phyloP scores from a whole-genome alignment of 352 stramenopile species.

The Pythium brassicae region DNA sequence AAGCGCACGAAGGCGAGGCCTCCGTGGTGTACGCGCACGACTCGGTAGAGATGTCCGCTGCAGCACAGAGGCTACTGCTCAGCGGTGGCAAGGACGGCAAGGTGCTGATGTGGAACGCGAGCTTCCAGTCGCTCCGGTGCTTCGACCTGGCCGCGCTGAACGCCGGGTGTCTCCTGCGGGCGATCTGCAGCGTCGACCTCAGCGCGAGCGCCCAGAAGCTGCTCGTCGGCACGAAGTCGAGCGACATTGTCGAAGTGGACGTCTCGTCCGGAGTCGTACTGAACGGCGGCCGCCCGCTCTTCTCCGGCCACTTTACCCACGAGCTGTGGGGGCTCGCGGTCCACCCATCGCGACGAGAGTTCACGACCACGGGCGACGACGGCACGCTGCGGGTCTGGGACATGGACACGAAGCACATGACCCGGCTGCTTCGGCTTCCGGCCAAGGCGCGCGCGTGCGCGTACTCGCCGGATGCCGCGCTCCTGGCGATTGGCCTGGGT shows the following conservation, averaged over 20 bases:
- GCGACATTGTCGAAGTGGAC: constrained; percentile 84
- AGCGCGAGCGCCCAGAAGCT: constrained; percentile 38
- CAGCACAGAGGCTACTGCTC: constrained; percentile 21
- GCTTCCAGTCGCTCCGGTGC: constrained; percentile 68
- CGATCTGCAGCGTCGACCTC: constrained; percentile 42
- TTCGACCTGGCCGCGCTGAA: constrained; percentile 46
- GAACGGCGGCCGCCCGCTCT: constrained; percentile 31
- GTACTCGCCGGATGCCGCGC: constrained; percentile 82
- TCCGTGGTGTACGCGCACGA: constrained; percentile 27
- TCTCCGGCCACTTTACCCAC: constrained; percentile 60
- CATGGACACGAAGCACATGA: constrained; percentile 48
- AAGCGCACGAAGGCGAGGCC: constrained; percentile 58
- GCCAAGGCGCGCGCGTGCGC: constrained; percentile 68
- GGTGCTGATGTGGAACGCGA: constrained; percentile 57
- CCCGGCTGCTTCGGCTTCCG: constrained; percentile 29
- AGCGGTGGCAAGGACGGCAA: constrained; percentile 73
- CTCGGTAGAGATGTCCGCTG: neutral
- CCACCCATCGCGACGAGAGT: constrained; percentile 59
- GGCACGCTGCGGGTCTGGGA: constrained; percentile 81
- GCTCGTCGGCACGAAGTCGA: constrained; percentile 83
- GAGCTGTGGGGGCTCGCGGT: constrained; percentile 82
- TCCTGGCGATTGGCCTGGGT: constrained; percentile 80
- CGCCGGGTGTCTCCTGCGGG: constrained; percentile 27
- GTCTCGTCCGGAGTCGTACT: constrained; percentile 31
- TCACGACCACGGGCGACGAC: constrained; percentile 79